Base-by-base conservation (phyloP, 345 rosid genomes). In the Syzygium grande region DNA sequence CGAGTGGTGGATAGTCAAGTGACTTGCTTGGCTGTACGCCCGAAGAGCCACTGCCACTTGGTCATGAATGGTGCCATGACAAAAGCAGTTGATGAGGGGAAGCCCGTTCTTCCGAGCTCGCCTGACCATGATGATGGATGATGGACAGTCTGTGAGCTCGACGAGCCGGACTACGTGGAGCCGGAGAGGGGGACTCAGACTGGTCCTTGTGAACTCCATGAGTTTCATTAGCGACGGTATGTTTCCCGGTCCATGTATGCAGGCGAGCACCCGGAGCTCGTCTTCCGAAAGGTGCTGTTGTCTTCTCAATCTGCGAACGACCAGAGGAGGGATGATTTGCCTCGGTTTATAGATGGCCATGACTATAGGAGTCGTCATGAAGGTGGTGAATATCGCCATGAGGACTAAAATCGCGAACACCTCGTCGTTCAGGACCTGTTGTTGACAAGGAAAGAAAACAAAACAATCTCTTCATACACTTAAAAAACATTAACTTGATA, bases 381-480 rank as follows among this genome's bases (percentile, higher is more conserved):
- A 97, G 89, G 98, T 96, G 85, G 98, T 97, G 89, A 97, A 92
- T 51, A 97, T 92, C 52, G 98, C 98, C 98, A 97, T 97, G 16
- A 97, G 92, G 21, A 95, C 97, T n/a, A 97, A 46, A 84, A 96
- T 95, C 10, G 98, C 98, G 80, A 97, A 97, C 7, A 85, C 88
- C 91, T 97, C 97, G 63, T 94, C 99, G 80, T 94, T 96, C n/a
- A 96, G 92, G 12, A 97, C 99, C 99, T 95, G 93, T 77, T 19
- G 30, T 30, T 51, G 49, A 49, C 86, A 73, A 73, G 49, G 27
- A 10, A 73, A 73, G 49, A 9, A 73, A 88, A 89, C 56, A 34
- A 14, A 84, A n/a, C 21, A 53, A 54, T 38, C 49, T 73, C 80
- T 34, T 73, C 49, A 73, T 73, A 4, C 25, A 19, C 49, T 21